phyloP scores from a whole-genome alignment of 768 basidiomycete genomes.

The Exsudoporus frostii region DNA sequence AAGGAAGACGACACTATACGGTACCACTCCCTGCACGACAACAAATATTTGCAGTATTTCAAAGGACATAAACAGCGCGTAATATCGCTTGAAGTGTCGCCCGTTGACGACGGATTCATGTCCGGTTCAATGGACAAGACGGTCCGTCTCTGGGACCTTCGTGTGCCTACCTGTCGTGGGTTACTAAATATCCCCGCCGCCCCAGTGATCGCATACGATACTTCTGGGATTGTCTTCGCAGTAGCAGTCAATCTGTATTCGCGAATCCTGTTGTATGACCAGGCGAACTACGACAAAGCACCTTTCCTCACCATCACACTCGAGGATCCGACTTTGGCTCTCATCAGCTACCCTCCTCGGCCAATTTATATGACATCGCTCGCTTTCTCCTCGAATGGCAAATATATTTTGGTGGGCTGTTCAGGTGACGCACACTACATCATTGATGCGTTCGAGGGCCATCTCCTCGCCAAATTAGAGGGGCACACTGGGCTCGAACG shows the following conservation, averaged over 20 bases:
- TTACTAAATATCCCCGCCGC: constrained; percentile 69
- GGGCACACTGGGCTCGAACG: constrained; percentile 84
- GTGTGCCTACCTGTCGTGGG: constrained; percentile 74
- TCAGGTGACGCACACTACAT: constrained; percentile 92
- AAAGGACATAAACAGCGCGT: constrained; percentile 90
- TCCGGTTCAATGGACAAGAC: constrained; percentile 93
- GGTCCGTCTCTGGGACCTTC: constrained; percentile 94
- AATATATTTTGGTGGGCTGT: constrained; percentile 88
- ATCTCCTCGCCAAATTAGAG: constrained; percentile 78
- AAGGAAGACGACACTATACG: constrained; percentile 94
- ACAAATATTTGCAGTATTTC: constrained; percentile 95
- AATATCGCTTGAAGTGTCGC: constrained; percentile 86
- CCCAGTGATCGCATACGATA: constrained; percentile 83
- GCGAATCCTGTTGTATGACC: constrained; percentile 82
- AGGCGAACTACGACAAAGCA: constrained; percentile 83
- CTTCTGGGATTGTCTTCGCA: constrained; percentile 79
- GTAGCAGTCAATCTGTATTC: constrained; percentile 81
- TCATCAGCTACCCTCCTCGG: constrained; percentile 81
- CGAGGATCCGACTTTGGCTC: constrained; percentile 72
- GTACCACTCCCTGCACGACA: constrained; percentile 94
- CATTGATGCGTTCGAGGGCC: constrained; percentile 85
- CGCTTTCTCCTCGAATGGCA: constrained; percentile 86
- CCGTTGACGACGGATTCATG: constrained; percentile 93
- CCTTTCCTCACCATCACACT: constrained; percentile 85
- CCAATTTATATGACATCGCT: constrained; percentile 89